phyloP scores from a whole-genome alignment of 2,329 filamentous ascomycete species.

The Chaetomium strumarium region DNA sequence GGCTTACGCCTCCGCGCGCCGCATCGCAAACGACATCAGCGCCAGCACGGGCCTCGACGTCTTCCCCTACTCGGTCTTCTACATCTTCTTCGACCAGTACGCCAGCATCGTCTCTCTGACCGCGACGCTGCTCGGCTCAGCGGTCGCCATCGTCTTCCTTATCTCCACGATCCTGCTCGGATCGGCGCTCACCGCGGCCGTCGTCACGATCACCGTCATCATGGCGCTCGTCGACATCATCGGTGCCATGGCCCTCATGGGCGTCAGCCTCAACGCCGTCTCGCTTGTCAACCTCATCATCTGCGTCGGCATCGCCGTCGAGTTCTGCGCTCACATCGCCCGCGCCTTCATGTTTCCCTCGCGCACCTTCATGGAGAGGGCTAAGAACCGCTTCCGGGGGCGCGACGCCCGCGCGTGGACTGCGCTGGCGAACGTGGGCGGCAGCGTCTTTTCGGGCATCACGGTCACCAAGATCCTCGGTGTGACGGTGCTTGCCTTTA shows the following conservation, averaged over 20 bases:
- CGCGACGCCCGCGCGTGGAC: constrained; percentile 86
- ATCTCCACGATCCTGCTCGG: constrained; percentile 78
- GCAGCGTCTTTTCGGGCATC: constrained; percentile 92
- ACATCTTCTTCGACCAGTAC: constrained; percentile 99
- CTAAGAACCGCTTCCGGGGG: constrained; percentile 70
- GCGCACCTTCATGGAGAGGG: constrained; percentile 71
- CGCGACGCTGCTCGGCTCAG: constrained; percentile 71
- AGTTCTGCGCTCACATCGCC: constrained; percentile 96
- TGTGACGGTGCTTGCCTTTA: constrained; percentile 88
- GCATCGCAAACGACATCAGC: constrained; percentile 74
- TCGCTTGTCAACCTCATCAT: constrained; percentile 95
- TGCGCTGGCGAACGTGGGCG: constrained; percentile 88
- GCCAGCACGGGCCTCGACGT: constrained; percentile 69
- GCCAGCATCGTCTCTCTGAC: constrained; percentile 76
- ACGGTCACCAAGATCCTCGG: constrained; percentile 93
- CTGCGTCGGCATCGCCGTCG: constrained; percentile 91
- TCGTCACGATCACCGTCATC: constrained; percentile 78
- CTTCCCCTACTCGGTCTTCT: constrained; percentile 96
- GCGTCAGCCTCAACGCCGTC: constrained; percentile 89
- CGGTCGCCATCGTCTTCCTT: constrained; percentile 77
- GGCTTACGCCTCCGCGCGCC: constrained; percentile 81
- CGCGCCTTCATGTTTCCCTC: constrained; percentile 94
- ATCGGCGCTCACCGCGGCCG: constrained; percentile 70
- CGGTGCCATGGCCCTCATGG: constrained; percentile 84
- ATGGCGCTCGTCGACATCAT: constrained; percentile 96